Percentiles rank a stretch among this genome's conserved stretches.
phyloP scores from a whole-genome alignment of 75 land plant species.

The Pinus albicaulis region DNA sequence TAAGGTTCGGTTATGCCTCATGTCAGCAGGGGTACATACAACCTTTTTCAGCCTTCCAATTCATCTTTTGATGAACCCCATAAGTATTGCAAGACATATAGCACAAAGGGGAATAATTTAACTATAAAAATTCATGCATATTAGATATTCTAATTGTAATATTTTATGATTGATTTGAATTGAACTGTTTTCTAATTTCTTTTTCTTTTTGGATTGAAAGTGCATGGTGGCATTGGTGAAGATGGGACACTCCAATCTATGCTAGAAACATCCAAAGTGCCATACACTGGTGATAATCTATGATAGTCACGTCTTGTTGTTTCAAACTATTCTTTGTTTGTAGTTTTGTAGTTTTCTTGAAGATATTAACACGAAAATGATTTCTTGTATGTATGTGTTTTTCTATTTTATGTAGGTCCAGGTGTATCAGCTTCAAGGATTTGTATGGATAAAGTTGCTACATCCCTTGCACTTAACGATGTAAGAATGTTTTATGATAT shows the following conservation, averaged over 20 bases:
- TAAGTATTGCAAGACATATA: neutral
- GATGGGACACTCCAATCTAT: conserved; percentile 80
- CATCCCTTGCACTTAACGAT: conserved; percentile 65
- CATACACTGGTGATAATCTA: conserved; percentile 60
- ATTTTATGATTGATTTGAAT: neutral
- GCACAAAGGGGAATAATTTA: neutral
- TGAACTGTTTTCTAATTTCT: neutral
- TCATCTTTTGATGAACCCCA: neutral
- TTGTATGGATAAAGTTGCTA: conserved; percentile 85
- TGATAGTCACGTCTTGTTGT: neutral
- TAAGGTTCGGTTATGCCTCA: too few relatives aligned
- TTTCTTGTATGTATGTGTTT: neutral
- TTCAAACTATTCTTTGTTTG: neutral
- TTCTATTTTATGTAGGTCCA: conserved; percentile 46
- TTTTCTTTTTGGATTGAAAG: conserved; percentile 24
- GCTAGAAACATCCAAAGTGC: conserved; percentile 60
- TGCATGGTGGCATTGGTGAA: conserved; percentile 93
- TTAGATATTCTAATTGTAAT: neutral
- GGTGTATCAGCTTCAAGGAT: conserved; percentile 56
- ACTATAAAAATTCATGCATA: neutral
- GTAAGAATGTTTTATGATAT: conserved; percentile 25
- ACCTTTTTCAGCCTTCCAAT: neutral
- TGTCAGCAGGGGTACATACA: too few relatives aligned
- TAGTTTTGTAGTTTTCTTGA: neutral
- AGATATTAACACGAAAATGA: neutral